phyloP scores from a whole-genome alignment of 192 early-diverging fungal genomes.

The Umbelopsis vinacea region DNA sequence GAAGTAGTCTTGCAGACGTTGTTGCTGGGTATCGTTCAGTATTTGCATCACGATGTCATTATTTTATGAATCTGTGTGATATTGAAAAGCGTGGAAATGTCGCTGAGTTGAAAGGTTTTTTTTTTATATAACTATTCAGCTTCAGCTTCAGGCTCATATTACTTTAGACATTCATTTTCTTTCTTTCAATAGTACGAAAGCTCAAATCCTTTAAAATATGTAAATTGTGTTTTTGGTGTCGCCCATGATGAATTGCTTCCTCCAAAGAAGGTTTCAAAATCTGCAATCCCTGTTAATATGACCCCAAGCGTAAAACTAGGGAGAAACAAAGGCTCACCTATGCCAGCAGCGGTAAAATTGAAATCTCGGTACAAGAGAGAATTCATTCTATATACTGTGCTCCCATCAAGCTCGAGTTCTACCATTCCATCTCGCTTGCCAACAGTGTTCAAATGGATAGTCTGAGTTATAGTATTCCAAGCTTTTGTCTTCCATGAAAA shows the following conservation, averaged over 20 bases:
- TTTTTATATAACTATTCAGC: too few relatives aligned
- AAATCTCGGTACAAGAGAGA: conserved; percentile 15
- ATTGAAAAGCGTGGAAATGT: too few relatives aligned
- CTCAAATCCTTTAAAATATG: conserved; percentile 15
- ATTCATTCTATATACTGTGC: conserved; percentile 18
- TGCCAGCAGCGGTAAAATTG: neutral
- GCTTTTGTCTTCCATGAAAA: conserved; percentile 44
- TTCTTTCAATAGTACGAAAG: conserved; percentile 9
- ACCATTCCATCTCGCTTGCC: conserved; percentile 29
- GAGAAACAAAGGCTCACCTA: neutral
- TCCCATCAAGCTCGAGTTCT: conserved; percentile 25
- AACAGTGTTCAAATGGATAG: conserved; percentile 36
- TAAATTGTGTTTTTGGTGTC: conserved; percentile 7
- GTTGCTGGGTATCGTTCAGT: neutral
- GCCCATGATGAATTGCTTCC: conserved; percentile 17
- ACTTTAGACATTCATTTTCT: too few relatives aligned
- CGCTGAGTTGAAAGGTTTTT: too few relatives aligned
- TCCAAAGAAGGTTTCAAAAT: conserved; percentile 32
- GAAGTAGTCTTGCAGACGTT: neutral
- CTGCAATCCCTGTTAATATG: neutral
- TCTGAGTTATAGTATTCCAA: conserved; percentile 53
- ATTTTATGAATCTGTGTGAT: too few relatives aligned
- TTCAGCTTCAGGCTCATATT: too few relatives aligned
- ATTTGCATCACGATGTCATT: neutral
- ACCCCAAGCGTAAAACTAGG: neutral